Base-by-base conservation (phyloP, 164 flowering plant species). In the Akebia trifoliata region DNA sequence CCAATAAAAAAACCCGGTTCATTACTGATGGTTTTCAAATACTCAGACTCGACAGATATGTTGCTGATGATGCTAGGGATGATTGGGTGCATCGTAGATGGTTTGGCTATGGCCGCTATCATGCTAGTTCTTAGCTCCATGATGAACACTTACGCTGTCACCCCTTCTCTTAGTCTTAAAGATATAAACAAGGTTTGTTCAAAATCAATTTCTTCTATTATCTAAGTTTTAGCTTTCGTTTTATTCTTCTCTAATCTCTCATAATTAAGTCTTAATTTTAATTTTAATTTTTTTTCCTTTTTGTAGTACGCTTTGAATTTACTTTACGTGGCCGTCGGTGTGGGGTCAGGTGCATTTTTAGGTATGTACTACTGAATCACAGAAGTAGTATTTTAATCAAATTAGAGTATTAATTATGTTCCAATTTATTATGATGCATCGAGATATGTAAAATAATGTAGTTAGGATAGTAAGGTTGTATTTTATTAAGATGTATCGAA, bases 11-110 rank as follows among this genome's bases (percentile, higher is more conserved):
- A 22, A 51, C 15, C 53, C 11, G 59, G 54, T 28, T 57, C 59
- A 4, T 25, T 59, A 10, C 1, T 18, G 24, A 57, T 12, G 62
- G 21, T 74, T 17, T 64, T 69, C 4, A 63, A 53, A 24, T 35
- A 59, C 25, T 56, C 66, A 0, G 72, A 74, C 28, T 62, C 55
- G 24, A 45, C 28, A 15, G 77, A 74, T 26, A 47, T 50, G 61
- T 14, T 66, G 53, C 30, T 73, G 20, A 65, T 73, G 77, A 25
- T 39, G 4, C 14, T 66, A 8, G 77, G 77, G 30, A 52, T 61
- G 4, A 21, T 74, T 8, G 77, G 77, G 15, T 50, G 71, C 37
- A 18, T 74, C n/a, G 72, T 59, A 9, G 77, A 74, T 49, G 74
- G 74, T 35, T 29, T 46, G 2, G 34, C 61, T 37, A 46, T 48